Conservation (phyloP, 192 early-diverging fungal genomes). For the Cladochytrium replicatum region DNA sequence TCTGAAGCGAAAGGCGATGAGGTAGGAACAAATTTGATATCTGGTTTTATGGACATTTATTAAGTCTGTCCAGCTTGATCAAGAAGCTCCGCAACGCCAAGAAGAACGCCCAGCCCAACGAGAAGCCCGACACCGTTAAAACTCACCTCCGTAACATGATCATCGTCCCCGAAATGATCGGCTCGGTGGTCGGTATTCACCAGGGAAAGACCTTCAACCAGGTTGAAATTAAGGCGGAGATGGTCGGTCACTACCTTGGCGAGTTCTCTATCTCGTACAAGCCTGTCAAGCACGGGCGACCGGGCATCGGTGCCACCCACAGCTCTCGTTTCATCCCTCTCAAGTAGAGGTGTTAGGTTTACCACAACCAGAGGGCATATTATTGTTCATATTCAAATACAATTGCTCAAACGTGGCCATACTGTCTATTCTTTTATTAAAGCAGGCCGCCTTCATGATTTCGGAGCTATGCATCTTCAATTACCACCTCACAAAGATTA, state of each 20-base stretch:
- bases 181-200: conserved; percentile 90
- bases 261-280: conserved; percentile 99
- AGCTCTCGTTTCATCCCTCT: conserved; percentile 70
- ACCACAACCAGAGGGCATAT: no score
- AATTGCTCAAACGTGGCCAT: no score
- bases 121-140: conserved; percentile 96
- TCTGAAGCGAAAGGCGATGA: conserved; percentile 98
- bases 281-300: conserved; percentile 98
- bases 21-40: no score
- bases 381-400: no score
- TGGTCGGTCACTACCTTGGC: conserved; percentile 92
- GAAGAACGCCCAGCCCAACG: conserved; percentile 76
- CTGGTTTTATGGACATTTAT: no score
- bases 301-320: conserved; percentile 98
- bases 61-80: no score
- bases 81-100: conserved; percentile 99
- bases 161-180: conserved; percentile 99
- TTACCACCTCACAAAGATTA: no score
- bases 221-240: conserved; percentile 96
- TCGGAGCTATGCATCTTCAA: no score
- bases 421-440: no score
- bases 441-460: no score
- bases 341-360: conserved; percentile 43
- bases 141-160: conserved; percentile 99
- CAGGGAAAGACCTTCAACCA: conserved; percentile 99